phyloP scores from a whole-genome alignment of 2,329 filamentous ascomycete species.

The Colletotrichum liaoningense region DNA sequence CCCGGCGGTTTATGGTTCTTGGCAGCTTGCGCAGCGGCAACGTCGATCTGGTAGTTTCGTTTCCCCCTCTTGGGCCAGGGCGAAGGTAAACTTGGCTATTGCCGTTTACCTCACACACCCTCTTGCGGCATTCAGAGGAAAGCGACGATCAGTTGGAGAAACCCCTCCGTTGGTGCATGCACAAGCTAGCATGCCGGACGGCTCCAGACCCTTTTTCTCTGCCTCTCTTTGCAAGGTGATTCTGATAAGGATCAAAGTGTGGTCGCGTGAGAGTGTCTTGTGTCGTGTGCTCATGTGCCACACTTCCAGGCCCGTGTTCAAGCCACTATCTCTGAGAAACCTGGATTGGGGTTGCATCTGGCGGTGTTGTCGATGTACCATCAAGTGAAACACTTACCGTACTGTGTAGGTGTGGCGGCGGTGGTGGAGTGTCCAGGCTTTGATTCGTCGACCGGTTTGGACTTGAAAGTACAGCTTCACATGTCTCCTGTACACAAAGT shows the following conservation, averaged over 20 bases:
- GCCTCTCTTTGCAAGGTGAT: background rate
- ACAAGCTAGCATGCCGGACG: background rate
- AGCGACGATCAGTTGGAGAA: conserved; percentile 29
- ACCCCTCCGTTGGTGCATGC: background rate
- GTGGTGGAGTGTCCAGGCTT: background rate
- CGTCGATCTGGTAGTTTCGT: conserved; percentile 14
- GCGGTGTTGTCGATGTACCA: background rate
- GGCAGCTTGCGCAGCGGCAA: conserved; percentile 21
- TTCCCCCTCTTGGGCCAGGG: background rate
- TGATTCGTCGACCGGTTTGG: background rate
- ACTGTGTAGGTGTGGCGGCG: background rate
- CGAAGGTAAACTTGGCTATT: background rate
- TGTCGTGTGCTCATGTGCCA: conserved; percentile 34
- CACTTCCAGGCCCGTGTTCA: conserved; percentile 14
- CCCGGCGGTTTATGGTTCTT: conserved; percentile 1
- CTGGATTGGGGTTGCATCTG: conserved; percentile 11
- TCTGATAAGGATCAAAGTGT: background rate
- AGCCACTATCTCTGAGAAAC: conserved; percentile 14
- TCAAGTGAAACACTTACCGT: background rate
- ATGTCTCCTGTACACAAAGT: background rate
- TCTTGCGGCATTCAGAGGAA: background rate
- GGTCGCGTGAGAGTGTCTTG: conserved; percentile 22
- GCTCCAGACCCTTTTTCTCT: background rate
- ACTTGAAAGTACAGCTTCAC: background rate
- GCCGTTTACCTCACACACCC: background rate